Evolutionary conservation across 2,329 filamentous ascomycete species (phyloP).

Genomic region (Calonectria pauciramosa): DNA sequence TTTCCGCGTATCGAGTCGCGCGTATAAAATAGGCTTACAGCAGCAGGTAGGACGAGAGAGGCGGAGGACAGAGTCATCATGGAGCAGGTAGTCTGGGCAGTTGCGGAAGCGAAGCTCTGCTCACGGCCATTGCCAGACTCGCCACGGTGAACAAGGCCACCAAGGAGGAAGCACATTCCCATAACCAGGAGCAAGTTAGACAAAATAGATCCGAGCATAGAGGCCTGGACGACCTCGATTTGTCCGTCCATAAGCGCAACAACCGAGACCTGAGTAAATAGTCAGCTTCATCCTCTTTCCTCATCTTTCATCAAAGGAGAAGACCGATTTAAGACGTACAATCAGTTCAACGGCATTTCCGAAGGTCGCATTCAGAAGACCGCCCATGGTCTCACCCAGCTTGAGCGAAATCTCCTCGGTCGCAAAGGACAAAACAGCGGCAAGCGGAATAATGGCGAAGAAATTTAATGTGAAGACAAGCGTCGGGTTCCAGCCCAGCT

Average conservation of each 20-base stretch:
- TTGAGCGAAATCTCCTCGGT: conserved; percentile 82
- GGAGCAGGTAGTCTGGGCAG: conserved; percentile 82
- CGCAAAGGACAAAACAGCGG: conserved; percentile 80
- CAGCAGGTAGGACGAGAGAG: conserved; percentile 83
- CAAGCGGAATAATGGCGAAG: conserved; percentile 83
- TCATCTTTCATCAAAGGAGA: neutral
- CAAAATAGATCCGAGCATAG: conserved; percentile 95
- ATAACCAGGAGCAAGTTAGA: conserved; percentile 93
- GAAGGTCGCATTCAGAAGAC: conserved; percentile 82
- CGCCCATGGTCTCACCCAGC: conserved; percentile 80
- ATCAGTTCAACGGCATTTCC: conserved; percentile 86
- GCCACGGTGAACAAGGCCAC: conserved; percentile 74
- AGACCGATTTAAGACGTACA: conserved; percentile 59
- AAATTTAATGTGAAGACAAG: conserved; percentile 84
- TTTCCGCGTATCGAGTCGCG: neutral
- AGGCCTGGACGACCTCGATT: conserved; percentile 96
- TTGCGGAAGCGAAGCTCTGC: conserved; percentile 81
- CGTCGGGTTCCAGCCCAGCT: conserved; percentile 72
- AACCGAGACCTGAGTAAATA: conserved; percentile 81
- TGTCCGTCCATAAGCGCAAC: conserved; percentile 88
- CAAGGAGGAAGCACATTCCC: conserved; percentile 84
- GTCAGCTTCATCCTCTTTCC: conserved; percentile 24
- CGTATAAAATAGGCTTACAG: conserved; percentile 57
- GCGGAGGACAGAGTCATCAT: conserved; percentile 83
- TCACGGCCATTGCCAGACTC: conserved; percentile 71